phyloP scores from a whole-genome alignment of 208 protist genomes.

The Acanthamoeba quina region DNA sequence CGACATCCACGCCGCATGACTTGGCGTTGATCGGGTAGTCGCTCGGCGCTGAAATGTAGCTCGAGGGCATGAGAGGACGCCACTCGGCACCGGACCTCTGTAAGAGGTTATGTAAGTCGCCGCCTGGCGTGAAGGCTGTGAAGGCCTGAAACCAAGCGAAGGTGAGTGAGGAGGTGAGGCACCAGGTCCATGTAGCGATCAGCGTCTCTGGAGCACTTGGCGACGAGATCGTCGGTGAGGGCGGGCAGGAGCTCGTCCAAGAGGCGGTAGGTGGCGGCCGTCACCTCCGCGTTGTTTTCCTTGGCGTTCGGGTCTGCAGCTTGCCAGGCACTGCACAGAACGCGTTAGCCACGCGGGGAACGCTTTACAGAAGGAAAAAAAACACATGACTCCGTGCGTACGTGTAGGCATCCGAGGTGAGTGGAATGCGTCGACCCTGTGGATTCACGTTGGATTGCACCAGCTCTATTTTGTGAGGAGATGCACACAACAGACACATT shows the following conservation, averaged over 20 bases:
- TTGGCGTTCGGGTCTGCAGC: constrained; percentile 17
- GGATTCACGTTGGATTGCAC: constrained; percentile 8
- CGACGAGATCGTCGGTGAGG: neutral
- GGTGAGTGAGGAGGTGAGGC: neutral
- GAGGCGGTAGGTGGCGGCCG: constrained; percentile 2
- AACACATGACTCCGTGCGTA: neutral
- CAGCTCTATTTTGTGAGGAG: neutral
- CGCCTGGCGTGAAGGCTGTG: no score
- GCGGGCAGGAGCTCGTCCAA: constrained; percentile 18
- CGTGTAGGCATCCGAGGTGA: constrained; percentile 48
- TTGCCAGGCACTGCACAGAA: constrained; percentile 1
- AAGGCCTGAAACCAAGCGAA: neutral
- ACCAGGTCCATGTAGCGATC: constrained; percentile 47
- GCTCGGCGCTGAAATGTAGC: neutral
- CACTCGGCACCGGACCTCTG: constrained; percentile 14
- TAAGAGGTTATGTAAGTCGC: neutral
- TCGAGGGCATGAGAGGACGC: neutral
- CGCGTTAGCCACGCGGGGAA: no score
- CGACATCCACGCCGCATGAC: neutral
- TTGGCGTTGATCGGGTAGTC: neutral
- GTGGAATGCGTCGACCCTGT: constrained; percentile 20
- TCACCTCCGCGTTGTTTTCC: constrained; percentile 37
- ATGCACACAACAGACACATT: neutral
- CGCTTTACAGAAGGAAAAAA: no score
- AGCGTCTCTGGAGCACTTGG: neutral